These are phyloP conservation scores for Macadamia integrifolia DNA, from an alignment of 164 flowering plant genomes.

Conservation along the genomic window DNA sequence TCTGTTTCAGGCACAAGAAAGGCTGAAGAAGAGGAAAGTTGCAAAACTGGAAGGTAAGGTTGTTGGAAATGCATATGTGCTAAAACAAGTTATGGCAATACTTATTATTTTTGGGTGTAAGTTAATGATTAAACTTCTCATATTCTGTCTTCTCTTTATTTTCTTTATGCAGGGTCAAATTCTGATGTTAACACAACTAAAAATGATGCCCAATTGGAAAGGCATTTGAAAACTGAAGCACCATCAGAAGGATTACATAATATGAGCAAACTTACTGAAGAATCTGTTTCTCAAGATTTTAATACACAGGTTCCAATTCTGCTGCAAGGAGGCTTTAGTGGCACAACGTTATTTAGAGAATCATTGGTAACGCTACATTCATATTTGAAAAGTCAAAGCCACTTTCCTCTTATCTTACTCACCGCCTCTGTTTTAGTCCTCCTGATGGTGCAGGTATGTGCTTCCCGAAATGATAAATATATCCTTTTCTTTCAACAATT, in stretches of 20 bases:
- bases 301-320: conserved; percentile 15
- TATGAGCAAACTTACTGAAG: conserved; percentile 10
- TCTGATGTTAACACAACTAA: conserved; percentile 10
- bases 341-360: conserved; percentile 28
- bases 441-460: conserved; percentile 74
- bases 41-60: conserved; percentile 40
- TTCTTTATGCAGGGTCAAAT: conserved; percentile 16
- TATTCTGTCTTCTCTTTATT: conserved; percentile 1
- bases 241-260: conserved; percentile 20
- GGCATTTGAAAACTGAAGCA: conserved; percentile 16
- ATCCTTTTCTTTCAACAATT: no score
- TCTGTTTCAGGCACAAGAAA: conserved; percentile 63
- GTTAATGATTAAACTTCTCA: not conserved
- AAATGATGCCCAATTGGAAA: conserved; percentile 25
- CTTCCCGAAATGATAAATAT: no score
- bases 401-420: conserved; percentile 34
- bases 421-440: conserved; percentile 43
- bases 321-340: conserved; percentile 15
- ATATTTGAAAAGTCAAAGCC: conserved; percentile 36
- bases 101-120: not conserved
- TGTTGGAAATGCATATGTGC: not conserved
- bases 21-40: conserved; percentile 55
- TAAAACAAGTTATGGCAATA: not conserved
- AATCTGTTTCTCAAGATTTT: conserved; percentile 12
- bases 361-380: conserved; percentile 25